Conservation (phyloP, 371 early-diverging fungal genomes). For the Rhizopus sp. region DNA sequence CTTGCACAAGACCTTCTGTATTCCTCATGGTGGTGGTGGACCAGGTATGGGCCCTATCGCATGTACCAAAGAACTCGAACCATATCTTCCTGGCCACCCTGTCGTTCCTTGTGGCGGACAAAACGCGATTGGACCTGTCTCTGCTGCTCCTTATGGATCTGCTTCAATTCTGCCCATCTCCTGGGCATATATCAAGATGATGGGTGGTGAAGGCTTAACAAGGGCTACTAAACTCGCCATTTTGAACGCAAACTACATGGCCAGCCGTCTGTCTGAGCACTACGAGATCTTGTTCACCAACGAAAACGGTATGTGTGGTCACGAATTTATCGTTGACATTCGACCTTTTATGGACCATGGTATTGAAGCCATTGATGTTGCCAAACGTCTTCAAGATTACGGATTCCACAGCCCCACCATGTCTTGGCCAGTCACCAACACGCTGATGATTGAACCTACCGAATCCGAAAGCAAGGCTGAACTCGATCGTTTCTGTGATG, state of each 20-base stretch:
- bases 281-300: slow-evolving; percentile 92
- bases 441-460: slow-evolving; percentile 99
- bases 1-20: slow-evolving; percentile 98
- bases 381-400: slow-evolving; percentile 97
- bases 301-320: slow-evolving; percentile 92
- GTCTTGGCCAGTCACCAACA: slow-evolving; percentile 98
- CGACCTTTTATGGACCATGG: slow-evolving; percentile 83
- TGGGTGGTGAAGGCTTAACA: slow-evolving; percentile 89
- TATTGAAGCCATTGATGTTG: slow-evolving; percentile 93
- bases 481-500: slow-evolving; percentile 96
- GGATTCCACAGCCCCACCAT: slow-evolving; percentile 98
- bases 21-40: slow-evolving; percentile 98
- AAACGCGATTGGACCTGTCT: slow-evolving; percentile 87
- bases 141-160: slow-evolving; percentile 97
- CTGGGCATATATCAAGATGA: slow-evolving; percentile 97
- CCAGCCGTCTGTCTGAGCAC: slow-evolving; percentile 80
- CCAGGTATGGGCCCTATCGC: slow-evolving; percentile 98
- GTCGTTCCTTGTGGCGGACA: slow-evolving; percentile 72
- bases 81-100: slow-evolving; percentile 93
- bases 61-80: slow-evolving; percentile 82
- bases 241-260: slow-evolving; percentile 98
- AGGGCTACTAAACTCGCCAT: slow-evolving; percentile 88
- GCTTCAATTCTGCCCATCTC: slow-evolving; percentile 95
- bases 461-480: slow-evolving; percentile 93
- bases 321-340: slow-evolving; percentile 97